phyloP scores from a whole-genome alignment of 176 grass and related monocot species.

The Pharus latifolius region DNA sequence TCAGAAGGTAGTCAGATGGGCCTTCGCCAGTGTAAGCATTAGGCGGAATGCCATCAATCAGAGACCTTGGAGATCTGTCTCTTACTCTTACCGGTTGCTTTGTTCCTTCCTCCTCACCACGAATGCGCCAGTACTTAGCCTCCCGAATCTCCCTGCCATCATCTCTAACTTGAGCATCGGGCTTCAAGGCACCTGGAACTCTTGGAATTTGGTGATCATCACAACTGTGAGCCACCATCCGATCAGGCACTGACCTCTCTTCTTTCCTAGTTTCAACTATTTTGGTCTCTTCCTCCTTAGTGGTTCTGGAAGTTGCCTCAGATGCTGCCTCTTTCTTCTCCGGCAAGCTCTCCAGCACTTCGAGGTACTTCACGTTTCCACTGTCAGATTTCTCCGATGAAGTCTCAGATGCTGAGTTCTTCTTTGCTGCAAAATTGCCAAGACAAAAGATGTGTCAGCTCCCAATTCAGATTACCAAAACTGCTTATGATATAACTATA shows the following conservation, averaged over 20 bases:
- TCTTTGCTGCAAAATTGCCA: slow-evolving; percentile 43
- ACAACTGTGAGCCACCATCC: neutral
- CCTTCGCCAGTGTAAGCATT: slow-evolving; percentile 29
- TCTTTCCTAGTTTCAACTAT: neutral
- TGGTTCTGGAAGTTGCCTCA: slow-evolving; percentile 4
- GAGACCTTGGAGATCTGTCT: slow-evolving; percentile 21
- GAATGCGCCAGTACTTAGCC: slow-evolving; percentile 43
- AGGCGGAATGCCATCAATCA: slow-evolving; percentile 1
- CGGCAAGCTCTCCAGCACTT: slow-evolving; percentile 42
- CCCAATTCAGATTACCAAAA: neutral
- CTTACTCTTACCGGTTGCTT: slow-evolving; percentile 11
- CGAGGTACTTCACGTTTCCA: slow-evolving; percentile 74
- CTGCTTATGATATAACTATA: neutral
- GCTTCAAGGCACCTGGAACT: slow-evolving; percentile 21
- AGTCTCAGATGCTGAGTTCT: slow-evolving; percentile 34
- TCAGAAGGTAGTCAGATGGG: slow-evolving; percentile 30
- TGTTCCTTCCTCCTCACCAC: slow-evolving; percentile 27
- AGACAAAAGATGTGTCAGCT: neutral
- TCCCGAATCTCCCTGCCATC: slow-evolving; percentile 17
- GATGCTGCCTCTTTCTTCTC: slow-evolving; percentile 41
- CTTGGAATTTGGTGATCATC: slow-evolving; percentile 13
- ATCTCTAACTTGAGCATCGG: slow-evolving; percentile 23
- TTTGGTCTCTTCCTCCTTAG: neutral
- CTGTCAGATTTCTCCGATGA: slow-evolving; percentile 56
- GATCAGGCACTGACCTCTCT: slow-evolving; percentile 14